A percentile compares a stretch with the other conserved stretches of the same genome.
These are phyloP conservation scores for Monotropa hypopitys DNA, from an alignment of 179 eudicot species.

Conservation along the genomic window DNA sequence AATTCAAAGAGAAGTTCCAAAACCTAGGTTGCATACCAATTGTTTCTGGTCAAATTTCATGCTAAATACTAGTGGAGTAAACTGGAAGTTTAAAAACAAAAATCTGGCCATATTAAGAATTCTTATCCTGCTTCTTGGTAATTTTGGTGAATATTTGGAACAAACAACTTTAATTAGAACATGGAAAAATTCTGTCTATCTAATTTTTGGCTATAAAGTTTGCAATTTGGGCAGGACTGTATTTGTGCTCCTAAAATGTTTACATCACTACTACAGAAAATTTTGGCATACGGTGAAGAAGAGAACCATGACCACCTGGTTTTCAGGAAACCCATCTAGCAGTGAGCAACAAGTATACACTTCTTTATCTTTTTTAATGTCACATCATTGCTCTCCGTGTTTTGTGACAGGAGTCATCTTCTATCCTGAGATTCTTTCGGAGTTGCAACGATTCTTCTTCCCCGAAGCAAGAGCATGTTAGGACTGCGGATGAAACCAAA, in stretches of 20 bases:
- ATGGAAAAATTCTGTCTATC: not conserved
- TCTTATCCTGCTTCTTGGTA: not conserved
- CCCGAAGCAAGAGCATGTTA: slow-evolving; percentile 21
- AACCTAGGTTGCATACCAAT: not conserved
- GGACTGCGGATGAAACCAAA: slow-evolving; percentile 15
- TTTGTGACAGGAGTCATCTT: slow-evolving; percentile 42
- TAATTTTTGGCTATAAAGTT: not conserved
- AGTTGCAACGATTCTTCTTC: slow-evolving; percentile 26
- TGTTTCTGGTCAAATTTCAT: not conserved
- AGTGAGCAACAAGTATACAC: not conserved
- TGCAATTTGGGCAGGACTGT: not conserved
- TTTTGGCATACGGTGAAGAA: not conserved
- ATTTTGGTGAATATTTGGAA: not conserved
- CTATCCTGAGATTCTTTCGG: slow-evolving; percentile 57
- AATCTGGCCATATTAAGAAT: not conserved
- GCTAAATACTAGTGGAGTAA: not conserved
- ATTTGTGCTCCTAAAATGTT: not conserved
- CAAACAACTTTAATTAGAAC: not conserved
- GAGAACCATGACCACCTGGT: not conserved
- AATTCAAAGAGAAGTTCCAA: not conserved
- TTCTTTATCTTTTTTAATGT: not conserved
- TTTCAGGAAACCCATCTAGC: not conserved
- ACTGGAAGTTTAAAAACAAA: not conserved
- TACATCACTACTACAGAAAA: not conserved
- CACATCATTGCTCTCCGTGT: not conserved